Evolutionary conservation across 2,329 filamentous ascomycete species (phyloP).

Genomic region (Fragosphaeria purpurea): DNA sequence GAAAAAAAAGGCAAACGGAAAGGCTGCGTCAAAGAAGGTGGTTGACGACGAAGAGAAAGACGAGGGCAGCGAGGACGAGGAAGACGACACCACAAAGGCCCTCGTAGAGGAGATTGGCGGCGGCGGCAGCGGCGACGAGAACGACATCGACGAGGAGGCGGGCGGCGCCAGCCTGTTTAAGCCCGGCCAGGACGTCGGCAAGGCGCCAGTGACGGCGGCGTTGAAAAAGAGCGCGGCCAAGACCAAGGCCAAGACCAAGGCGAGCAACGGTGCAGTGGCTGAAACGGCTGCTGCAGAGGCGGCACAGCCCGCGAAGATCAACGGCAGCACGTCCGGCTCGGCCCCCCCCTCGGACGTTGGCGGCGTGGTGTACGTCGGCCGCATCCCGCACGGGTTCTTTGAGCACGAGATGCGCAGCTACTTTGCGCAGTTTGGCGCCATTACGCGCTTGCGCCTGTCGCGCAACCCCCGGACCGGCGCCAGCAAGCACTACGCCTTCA

Average conservation of each 20-base stretch:
- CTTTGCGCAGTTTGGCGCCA: slow-evolving; percentile 84
- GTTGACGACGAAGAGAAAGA: slow-evolving; percentile 1
- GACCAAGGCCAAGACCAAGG: too few species aligned
- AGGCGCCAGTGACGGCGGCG: slow-evolving; percentile 8
- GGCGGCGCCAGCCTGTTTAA: slow-evolving; percentile 12
- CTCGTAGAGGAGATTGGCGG: slow-evolving; percentile 10
- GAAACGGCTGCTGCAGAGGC: not conserved
- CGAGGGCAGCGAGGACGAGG: slow-evolving; percentile 3
- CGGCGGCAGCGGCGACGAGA: slow-evolving; percentile 2
- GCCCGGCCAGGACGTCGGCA: slow-evolving; percentile 14
- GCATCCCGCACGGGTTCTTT: slow-evolving; percentile 67
- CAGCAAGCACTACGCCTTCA: slow-evolving; percentile 89
- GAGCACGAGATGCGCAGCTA: slow-evolving; percentile 91
- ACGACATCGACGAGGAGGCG: not conserved
- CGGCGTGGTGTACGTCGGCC: slow-evolving; percentile 82
- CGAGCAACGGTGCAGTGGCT: not conserved
- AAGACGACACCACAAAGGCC: slow-evolving; percentile 9
- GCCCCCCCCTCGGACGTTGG: slow-evolving; percentile 24
- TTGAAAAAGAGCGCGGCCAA: not conserved
- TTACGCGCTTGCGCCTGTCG: slow-evolving; percentile 69
- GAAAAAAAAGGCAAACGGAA: slow-evolving; percentile 1
- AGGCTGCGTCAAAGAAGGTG: not conserved
- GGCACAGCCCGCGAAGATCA: not conserved
- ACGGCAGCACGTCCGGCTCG: not conserved
- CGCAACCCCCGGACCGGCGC: slow-evolving; percentile 86